Percentiles rank a stretch among this genome's conserved stretches.
These are phyloP conservation scores for Gnomoniopsis smithogilvyi DNA, from an alignment of 2,329 filamentous ascomycete species.

Conservation along the genomic window DNA sequence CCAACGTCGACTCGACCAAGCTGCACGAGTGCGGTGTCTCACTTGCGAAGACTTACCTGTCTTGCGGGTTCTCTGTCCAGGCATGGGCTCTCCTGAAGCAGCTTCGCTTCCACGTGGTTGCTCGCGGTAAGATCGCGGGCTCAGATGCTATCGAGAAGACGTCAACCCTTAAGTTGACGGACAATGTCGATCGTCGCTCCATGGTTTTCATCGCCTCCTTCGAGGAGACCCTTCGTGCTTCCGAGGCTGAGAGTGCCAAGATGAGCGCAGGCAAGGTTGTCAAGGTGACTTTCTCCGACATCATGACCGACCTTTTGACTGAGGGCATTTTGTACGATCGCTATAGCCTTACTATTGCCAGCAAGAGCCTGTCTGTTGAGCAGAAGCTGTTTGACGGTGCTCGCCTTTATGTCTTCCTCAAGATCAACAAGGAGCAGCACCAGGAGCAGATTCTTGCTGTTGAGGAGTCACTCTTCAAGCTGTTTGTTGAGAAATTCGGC, in stretches of 20 bases:
- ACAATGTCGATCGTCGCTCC: constrained; percentile 17
- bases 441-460: constrained; percentile 17
- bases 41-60: constrained; percentile 17
- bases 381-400: constrained; percentile 19
- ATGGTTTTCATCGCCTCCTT: constrained; percentile 20
- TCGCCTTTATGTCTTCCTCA: constrained; percentile 18
- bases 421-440: constrained; percentile 16
- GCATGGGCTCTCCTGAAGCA: constrained; percentile 19
- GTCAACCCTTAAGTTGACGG: constrained; percentile 12
- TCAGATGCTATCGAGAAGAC: constrained; percentile 12
- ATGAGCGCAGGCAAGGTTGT: constrained; percentile 8
- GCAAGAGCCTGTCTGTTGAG: constrained; percentile 16
- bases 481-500: constrained; percentile 18
- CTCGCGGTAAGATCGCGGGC: constrained; percentile 17
- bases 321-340: constrained; percentile 19
- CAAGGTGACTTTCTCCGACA: constrained; percentile 19
- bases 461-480: constrained; percentile 17
- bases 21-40: constrained; percentile 16
- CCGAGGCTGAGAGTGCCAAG: constrained; percentile 11
- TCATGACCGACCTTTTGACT: constrained; percentile 18
- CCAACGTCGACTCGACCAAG: constrained; percentile 17
- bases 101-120: constrained; percentile 18
- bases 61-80: constrained; percentile 12
- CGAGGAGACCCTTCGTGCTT: constrained; percentile 16
- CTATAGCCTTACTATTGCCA: constrained; percentile 17